phyloP scores from a whole-genome alignment of 202 grass and related monocot genomes.

The Brachypodium distachyon region DNA sequence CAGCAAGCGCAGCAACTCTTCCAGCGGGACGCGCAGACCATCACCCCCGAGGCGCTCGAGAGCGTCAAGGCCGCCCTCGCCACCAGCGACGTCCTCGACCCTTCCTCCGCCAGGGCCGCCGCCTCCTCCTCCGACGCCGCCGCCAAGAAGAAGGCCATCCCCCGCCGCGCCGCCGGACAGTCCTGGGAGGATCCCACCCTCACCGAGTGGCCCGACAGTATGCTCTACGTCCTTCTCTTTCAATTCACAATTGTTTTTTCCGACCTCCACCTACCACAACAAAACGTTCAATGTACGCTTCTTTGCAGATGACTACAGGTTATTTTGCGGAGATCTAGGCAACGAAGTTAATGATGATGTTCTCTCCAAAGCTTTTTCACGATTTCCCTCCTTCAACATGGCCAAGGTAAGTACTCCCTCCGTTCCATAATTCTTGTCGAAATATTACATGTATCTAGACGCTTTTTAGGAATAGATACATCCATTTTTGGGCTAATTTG shows the following conservation, averaged over 20 bases:
- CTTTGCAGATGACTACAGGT: slow-evolving; percentile 68
- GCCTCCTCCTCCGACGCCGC: slow-evolving; percentile 32
- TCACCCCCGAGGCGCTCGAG: slow-evolving; percentile 92
- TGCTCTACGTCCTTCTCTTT: neutral
- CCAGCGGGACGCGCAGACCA: slow-evolving; percentile 89
- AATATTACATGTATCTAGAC: too few relatives aligned
- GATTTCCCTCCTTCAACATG: slow-evolving; percentile 98
- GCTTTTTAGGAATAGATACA: too few relatives aligned
- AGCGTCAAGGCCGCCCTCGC: slow-evolving; percentile 93
- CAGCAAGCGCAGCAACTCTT: slow-evolving; percentile 85
- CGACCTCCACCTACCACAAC: neutral
- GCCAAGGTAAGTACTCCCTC: slow-evolving; percentile 50
- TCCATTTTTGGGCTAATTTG: too few relatives aligned
- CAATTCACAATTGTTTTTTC: neutral
- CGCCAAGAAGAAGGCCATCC: slow-evolving; percentile 72
- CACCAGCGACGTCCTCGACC: slow-evolving; percentile 81
- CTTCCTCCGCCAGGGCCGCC: slow-evolving; percentile 25
- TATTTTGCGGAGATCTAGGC: slow-evolving; percentile 95
- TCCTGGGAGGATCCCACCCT: slow-evolving; percentile 92
- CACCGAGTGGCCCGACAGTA: slow-evolving; percentile 95
- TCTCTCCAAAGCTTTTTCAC: slow-evolving; percentile 87
- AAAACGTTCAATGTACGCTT: neutral
- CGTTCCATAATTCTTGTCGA: too few relatives aligned
- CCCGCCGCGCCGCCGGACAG: slow-evolving; percentile 74
- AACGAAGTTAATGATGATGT: slow-evolving; percentile 99